Conservation (phyloP, 176 grass and related monocot genomes). For the Otatea glauca region DNA sequence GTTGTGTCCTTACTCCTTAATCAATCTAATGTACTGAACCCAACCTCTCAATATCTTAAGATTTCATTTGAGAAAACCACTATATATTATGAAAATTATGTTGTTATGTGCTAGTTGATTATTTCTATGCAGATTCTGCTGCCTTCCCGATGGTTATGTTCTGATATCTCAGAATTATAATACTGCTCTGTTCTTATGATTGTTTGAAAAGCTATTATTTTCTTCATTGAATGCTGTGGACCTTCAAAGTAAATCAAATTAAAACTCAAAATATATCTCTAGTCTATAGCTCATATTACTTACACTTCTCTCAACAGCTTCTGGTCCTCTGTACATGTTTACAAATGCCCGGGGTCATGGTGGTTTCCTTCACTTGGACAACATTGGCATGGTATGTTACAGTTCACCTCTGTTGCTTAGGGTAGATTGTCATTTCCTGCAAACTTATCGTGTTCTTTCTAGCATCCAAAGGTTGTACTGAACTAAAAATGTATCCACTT, state of each 20-base stretch:
- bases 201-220: background rate
- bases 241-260: constrained; percentile 2
- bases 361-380: constrained; percentile 91
- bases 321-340: constrained; percentile 85
- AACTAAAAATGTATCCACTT: background rate
- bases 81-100: background rate
- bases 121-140: background rate
- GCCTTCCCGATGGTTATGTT: background rate
- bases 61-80: background rate
- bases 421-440: background rate
- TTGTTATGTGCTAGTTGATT: background rate
- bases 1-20: background rate
- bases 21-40: background rate
- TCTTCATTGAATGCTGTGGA: background rate
- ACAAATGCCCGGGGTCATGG: constrained; percentile 81
- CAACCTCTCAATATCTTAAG: background rate
- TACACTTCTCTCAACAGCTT: constrained; percentile 52
- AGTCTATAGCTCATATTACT: constrained; percentile 12
- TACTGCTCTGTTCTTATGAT: constrained; percentile 4
- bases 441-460: background rate
- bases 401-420: constrained; percentile 17
- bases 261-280: background rate
- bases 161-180: background rate
- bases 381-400: constrained; percentile 56
- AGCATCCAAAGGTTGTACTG: background rate